Evolutionary conservation across 192 early-diverging fungal genomes (phyloP), one percentile per base, ranked within the genome.

Genomic region (Podila clonocystis): DNA sequence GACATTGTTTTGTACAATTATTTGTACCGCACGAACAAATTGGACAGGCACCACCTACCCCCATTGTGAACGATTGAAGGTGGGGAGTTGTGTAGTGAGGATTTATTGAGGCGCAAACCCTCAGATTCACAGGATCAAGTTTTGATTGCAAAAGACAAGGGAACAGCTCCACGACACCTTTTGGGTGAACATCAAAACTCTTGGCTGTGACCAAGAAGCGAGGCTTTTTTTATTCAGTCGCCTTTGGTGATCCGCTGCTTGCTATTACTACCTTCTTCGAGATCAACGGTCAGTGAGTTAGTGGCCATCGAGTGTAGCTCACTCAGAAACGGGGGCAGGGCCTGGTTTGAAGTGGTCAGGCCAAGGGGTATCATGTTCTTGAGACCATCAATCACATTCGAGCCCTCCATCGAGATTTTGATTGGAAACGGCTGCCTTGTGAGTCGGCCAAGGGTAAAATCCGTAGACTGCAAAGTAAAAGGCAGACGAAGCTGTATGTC

Each of bases 361-460:
- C 82, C 84, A 11, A 74, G 63, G 2, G 75, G 66, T 38, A 83
- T 68, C 61, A 85, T 36, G 30, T 71, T 67, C 66, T 73, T 85
- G 33, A 85, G 38, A 19, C 84, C 84, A 33, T 85, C 84, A 15
- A 82, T 74, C n/a, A 85, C 84, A 73, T 83, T 85, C 17, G 62
- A 30, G 4, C 84, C 84, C 31, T 85, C 84, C 66, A 85, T 70
- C 2, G 67, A 28, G 3, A 85, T 58, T 50, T 72, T 85, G 19
- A 72, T 75, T 7, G 69, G 72, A 50, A 80, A 73, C 19, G 82
- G 63, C 31, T 62, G 52, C 49, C 13, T 62, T 17, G 29, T 73
- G 57, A 72, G 15, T 48, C 41, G 71, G 20, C 71, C 75, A 11
- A 73, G 55, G 1, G 2, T 6, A 41, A 74, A 67, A 38, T 59